These are phyloP conservation scores for Russula dissimulans DNA, from an alignment of 768 basidiomycete species.

Conservation along the genomic window DNA sequence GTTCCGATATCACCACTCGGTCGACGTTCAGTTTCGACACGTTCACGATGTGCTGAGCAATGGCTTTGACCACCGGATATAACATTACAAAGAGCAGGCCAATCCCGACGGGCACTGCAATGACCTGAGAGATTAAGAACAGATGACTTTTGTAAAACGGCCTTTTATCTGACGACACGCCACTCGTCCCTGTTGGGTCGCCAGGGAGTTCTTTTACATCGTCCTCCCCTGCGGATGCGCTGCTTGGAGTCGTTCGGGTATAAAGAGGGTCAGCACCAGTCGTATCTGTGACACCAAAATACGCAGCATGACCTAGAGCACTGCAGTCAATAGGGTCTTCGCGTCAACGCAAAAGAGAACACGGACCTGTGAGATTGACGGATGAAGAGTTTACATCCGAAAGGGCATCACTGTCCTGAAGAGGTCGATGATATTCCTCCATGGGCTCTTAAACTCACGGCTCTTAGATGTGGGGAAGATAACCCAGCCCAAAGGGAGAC, in stretches of 20 bases:
- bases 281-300: neutral
- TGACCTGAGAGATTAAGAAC: constrained; percentile 52
- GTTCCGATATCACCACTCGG: constrained; percentile 39
- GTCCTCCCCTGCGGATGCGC: neutral
- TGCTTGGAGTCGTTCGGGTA: neutral
- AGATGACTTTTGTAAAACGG: constrained; percentile 54
- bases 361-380: neutral
- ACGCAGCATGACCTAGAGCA: neutral
- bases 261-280: neutral
- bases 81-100: constrained; percentile 57
- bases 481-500: too few species aligned
- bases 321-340: neutral
- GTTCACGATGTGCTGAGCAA: constrained; percentile 56
- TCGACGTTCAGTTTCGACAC: constrained; percentile 45
- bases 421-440: neutral
- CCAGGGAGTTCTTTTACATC: neutral
- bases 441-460: neutral
- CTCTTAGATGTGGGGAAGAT: neutral
- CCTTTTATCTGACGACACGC: constrained; percentile 11
- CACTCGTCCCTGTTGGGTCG: too few species aligned
- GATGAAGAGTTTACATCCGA: neutral
- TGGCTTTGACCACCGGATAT: constrained; percentile 59
- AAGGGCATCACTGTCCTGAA: neutral
- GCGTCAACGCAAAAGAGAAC: neutral
- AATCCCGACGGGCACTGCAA: constrained; percentile 45